Evolutionary conservation across 768 basidiomycete species (phyloP).

Genomic region (Amanita jacksonii): DNA sequence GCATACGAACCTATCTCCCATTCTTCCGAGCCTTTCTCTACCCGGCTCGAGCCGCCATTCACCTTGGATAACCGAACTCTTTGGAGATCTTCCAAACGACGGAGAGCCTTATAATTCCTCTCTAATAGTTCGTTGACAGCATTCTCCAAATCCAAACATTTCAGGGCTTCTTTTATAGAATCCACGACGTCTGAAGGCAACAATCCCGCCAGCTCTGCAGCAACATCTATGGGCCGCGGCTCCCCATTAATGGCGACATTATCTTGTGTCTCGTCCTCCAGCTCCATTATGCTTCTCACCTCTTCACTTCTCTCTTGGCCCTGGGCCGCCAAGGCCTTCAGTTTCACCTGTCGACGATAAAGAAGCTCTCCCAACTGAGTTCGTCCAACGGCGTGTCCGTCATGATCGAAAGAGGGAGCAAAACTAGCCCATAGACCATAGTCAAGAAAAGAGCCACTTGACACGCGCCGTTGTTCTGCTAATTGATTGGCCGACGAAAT

Average conservation of each 20-base stretch:
- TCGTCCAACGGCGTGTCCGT: constrained; percentile 62
- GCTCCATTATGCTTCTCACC: constrained; percentile 19
- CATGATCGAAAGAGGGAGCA: constrained; percentile 72
- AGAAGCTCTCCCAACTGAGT: constrained; percentile 50
- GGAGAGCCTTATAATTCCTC: constrained; percentile 53
- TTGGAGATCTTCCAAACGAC: constrained; percentile 59
- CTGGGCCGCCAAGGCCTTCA: constrained; percentile 20
- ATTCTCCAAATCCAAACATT: constrained; percentile 54
- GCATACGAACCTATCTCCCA: constrained; percentile 60
- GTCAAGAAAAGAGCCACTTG: constrained; percentile 64
- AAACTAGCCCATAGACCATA: constrained; percentile 71
- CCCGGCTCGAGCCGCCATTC: constrained; percentile 31
- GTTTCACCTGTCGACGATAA: constrained; percentile 38
- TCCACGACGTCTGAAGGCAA: constrained; percentile 47
- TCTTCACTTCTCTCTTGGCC: constrained; percentile 20
- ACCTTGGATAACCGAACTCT: constrained; percentile 38
- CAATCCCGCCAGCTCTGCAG: constrained; percentile 40
- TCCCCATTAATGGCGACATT: constrained; percentile 11
- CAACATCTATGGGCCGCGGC: constrained; percentile 20
- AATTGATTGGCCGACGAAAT: constrained; percentile 28
- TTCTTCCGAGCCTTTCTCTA: constrained; percentile 67
- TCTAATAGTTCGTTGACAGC: constrained; percentile 62
- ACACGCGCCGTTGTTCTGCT: constrained; percentile 43
- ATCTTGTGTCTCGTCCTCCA: constrained; percentile 10
- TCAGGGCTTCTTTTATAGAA: constrained; percentile 50